These are phyloP conservation scores for Metschnikowia rubicola DNA, from an alignment of 805 yeast genomes.

Conservation along the genomic window DNA sequence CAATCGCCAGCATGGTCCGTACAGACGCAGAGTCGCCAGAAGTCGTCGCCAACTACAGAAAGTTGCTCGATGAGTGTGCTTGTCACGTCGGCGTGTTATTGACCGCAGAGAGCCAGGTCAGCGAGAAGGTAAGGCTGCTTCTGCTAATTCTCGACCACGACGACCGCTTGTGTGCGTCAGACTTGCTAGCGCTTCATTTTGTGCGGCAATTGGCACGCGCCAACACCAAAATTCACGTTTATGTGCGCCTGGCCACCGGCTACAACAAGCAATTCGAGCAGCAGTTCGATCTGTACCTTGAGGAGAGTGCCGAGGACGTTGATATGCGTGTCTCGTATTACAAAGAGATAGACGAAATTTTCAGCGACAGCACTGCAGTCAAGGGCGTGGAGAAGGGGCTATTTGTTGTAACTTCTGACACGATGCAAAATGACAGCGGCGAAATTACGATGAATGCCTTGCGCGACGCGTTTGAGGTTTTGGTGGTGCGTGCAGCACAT, in stretches of 20 bases:
- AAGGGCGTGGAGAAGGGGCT: slow-evolving; percentile 2
- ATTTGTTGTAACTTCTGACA: slow-evolving; percentile 14
- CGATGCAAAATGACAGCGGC: slow-evolving; percentile 4
- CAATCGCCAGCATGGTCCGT: slow-evolving; percentile 10
- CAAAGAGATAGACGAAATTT: slow-evolving; percentile 8
- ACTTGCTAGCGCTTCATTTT: slow-evolving; percentile 30
- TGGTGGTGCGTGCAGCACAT: slow-evolving; percentile 14
- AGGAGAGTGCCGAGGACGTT: slow-evolving; percentile 4
- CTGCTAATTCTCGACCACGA: slow-evolving; percentile 31
- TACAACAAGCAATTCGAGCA: slow-evolving; percentile 14
- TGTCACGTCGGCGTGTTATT: slow-evolving; percentile 34
- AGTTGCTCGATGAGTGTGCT: slow-evolving; percentile 25
- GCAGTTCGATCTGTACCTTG: slow-evolving; percentile 13
- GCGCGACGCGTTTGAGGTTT: slow-evolving; percentile 11
- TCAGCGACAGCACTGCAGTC: not conserved
- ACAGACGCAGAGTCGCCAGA: slow-evolving; percentile 14
- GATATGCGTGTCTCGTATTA: slow-evolving; percentile 7
- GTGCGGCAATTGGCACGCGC: slow-evolving; percentile 20
- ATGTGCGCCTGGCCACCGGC: slow-evolving; percentile 13
- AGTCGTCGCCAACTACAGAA: slow-evolving; percentile 21
- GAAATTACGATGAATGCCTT: slow-evolving; percentile 4
- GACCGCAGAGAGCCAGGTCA: slow-evolving; percentile 3
- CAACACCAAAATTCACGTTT: slow-evolving; percentile 6
- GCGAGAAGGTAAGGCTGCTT: slow-evolving; percentile 15
- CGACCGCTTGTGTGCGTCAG: slow-evolving; percentile 32